Evolutionary conservation across 2,329 filamentous ascomycete species (phyloP), one percentile per base, ranked within the genome.

Genomic region (Ceratocystis destructans): DNA sequence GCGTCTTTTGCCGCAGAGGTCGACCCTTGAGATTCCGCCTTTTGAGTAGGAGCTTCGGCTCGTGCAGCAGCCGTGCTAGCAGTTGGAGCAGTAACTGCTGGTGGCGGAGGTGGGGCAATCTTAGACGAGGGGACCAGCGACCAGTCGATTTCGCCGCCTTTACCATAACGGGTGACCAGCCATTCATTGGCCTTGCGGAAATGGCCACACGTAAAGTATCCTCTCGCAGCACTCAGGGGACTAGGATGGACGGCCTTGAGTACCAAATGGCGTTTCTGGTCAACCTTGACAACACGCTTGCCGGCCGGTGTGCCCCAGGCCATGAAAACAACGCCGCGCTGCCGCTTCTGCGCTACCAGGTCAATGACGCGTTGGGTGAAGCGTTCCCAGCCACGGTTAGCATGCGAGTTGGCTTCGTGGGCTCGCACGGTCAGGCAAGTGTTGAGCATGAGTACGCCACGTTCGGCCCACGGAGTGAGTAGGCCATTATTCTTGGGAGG

Each of bases 321-420:
- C 75, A 99, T 78, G 73, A 96, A 99, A 3, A 96, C 94, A 1
- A 99, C 93, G 1, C 94, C 94, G 33, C 82, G 80, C 0, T 83
- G 86, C 57, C 91, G 83, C 71, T 88, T 86, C 73, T 87, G 84
- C 0, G 88, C 88, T 1, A 97, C 89, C 0, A 89, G 82, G 70
- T 97, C 91, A 69, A 99, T 95, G 53, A 94, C 87, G 70, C 86
- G 89, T 73, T 96, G 92, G 22, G 93, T 99, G 73, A 99, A 89
- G 57, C 81, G 81, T 76, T 99, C 94, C 94, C 94, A 99, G 17
- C 94, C 94, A 69, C 87, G 87, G 71, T 88, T 87, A 2, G 88
- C 79, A 75, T 99, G 94, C 33, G 85, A 89, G 74, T 94, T 93
- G 61, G 94, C 87, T 71, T 95, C 85, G 73, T 95, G 89, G 0